Evolutionary conservation across 2,329 filamentous ascomycete species (phyloP).

Genomic region (Coniochaeta prunicola): DNA sequence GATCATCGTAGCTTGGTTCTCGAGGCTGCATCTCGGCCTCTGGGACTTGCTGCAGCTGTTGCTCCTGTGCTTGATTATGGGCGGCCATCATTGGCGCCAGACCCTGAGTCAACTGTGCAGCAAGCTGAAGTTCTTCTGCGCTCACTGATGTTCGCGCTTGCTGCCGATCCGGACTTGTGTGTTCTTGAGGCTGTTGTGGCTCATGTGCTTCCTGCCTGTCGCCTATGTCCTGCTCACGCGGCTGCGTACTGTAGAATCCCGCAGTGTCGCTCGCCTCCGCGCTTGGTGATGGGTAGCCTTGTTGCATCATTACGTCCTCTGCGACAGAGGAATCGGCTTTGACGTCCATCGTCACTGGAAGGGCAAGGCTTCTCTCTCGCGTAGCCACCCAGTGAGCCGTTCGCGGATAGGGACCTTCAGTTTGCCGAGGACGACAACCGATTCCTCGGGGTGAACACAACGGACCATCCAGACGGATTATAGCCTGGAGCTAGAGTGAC

Average conservation of each 20-base stretch:
- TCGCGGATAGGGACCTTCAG: neutral
- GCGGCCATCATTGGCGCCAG: slow-evolving; percentile 41
- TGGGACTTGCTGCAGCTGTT: slow-evolving; percentile 12
- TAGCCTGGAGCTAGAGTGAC: neutral
- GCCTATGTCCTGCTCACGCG: slow-evolving; percentile 14
- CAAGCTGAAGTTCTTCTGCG: slow-evolving; percentile 49
- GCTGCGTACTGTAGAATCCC: slow-evolving; percentile 35
- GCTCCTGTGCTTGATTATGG: slow-evolving; percentile 25
- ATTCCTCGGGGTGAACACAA: neutral
- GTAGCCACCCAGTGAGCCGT: neutral
- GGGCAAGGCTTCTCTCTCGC: neutral
- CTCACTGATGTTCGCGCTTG: slow-evolving; percentile 32
- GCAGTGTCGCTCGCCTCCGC: slow-evolving; percentile 34
- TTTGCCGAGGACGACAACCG: neutral
- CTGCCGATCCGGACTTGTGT: slow-evolving; percentile 33
- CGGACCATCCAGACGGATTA: neutral
- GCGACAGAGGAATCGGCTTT: slow-evolving; percentile 26
- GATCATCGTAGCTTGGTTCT: slow-evolving; percentile 5
- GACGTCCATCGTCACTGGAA: slow-evolving; percentile 15
- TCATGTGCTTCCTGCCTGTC: slow-evolving; percentile 1
- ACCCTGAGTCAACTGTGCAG: slow-evolving; percentile 49
- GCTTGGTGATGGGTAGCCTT: slow-evolving; percentile 37
- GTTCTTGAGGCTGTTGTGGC: slow-evolving; percentile 11
- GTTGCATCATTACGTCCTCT: slow-evolving; percentile 26
- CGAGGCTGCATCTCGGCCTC: slow-evolving; percentile 3